Percentiles rank a stretch among this genome's conserved stretches.
These are phyloP conservation scores for Teunomyces cretensis DNA, from an alignment of 805 yeast genomes.

Conservation along the genomic window DNA sequence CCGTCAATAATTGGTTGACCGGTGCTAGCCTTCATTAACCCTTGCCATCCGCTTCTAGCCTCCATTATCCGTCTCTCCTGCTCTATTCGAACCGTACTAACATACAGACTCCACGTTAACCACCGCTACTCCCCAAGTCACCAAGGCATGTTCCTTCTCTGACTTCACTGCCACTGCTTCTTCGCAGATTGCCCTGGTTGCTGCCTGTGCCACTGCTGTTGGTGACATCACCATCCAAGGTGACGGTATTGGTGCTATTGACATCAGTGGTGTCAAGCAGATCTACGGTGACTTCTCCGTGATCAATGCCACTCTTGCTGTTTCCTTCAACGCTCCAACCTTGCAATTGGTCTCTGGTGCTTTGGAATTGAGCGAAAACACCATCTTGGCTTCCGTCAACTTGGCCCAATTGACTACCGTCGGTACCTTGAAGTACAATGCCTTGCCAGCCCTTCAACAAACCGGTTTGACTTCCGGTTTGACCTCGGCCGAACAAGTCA, in stretches of 20 bases:
- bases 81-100: too few relatives aligned
- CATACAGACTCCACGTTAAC: slow-evolving; percentile 45
- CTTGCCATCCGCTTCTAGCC: slow-evolving; percentile 6
- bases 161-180: slow-evolving; percentile 74
- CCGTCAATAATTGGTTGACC: too few relatives aligned
- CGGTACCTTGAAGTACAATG: slow-evolving; percentile 75
- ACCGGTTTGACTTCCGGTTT: slow-evolving; percentile 71
- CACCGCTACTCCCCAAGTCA: slow-evolving; percentile 54
- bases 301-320: slow-evolving; percentile 62
- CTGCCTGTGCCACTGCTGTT: slow-evolving; percentile 73
- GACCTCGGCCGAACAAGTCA: slow-evolving; percentile 67
- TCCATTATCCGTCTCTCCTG: too few relatives aligned
- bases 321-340: slow-evolving; percentile 72
- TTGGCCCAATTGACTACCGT: slow-evolving; percentile 80
- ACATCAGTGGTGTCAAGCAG: slow-evolving; percentile 71
- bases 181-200: slow-evolving; percentile 69
- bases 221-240: slow-evolving; percentile 79
- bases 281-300: slow-evolving; percentile 75
- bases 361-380: slow-evolving; percentile 60
- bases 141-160: slow-evolving; percentile 59
- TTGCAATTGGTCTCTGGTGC: slow-evolving; percentile 73
- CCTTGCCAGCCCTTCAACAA: slow-evolving; percentile 78
- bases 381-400: slow-evolving; percentile 63
- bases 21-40: too few relatives aligned
- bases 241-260: slow-evolving; percentile 54